Conservation (phyloP, 2,329 filamentous ascomycete species). For the Ceratocystis destructans region DNA sequence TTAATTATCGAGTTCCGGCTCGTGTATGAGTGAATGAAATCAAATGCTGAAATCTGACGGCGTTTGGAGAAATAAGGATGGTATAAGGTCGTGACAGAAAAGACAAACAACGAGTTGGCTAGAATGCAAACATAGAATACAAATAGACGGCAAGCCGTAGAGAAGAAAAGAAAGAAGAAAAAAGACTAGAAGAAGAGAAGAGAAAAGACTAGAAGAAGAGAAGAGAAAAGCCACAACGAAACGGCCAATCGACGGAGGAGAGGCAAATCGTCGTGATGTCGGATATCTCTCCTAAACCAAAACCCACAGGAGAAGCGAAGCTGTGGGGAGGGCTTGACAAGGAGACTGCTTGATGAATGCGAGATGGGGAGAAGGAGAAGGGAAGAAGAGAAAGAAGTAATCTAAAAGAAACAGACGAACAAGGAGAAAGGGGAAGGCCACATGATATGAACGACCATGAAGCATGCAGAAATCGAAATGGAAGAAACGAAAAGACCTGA, state of each 20-base stretch:
- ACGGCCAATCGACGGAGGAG: neutral
- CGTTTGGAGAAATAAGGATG: neutral
- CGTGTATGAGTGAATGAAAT: neutral
- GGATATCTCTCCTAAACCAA: conserved; percentile 17
- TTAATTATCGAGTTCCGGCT: conserved; percentile 6
- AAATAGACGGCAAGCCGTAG: conserved; percentile 6
- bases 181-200: neutral
- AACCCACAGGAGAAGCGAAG: conserved; percentile 11
- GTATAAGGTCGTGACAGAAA: neutral
- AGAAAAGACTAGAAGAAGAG: neutral
- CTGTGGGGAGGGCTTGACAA: neutral
- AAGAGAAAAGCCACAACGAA: conserved; percentile 1
- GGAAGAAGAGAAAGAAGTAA: neutral
- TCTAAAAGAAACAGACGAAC: neutral
- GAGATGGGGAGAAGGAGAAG: conserved; percentile 3
- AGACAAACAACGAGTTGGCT: conserved; percentile 9
- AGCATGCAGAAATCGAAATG: neutral
- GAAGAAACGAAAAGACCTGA: neutral
- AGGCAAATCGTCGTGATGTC: conserved; percentile 13
- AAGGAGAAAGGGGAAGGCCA: neutral
- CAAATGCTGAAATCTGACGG: neutral
- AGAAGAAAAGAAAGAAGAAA: neutral
- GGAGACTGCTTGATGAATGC: neutral
- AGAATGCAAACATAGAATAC: conserved; percentile 3
- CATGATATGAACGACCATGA: neutral